Conservation (phyloP, 768 basidiomycete species). For the Gloeopeniophorella convolvens region DNA sequence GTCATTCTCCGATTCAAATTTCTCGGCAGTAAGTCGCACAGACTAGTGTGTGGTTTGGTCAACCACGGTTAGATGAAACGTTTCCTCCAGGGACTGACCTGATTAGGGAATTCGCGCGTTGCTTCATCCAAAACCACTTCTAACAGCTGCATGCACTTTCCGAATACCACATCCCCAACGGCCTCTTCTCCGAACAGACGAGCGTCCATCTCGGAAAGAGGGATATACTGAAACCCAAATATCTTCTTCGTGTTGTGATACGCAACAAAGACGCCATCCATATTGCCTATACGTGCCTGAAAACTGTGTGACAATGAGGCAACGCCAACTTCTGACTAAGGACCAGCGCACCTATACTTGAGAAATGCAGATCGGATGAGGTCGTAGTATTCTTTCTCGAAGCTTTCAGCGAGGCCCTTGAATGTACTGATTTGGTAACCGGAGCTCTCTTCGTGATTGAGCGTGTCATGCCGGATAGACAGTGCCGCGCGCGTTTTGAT, state of each 20-base stretch:
- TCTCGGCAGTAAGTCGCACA: slow-evolving; percentile 57
- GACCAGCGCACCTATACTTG: slow-evolving; percentile 69
- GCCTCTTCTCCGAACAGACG: slow-evolving; percentile 59
- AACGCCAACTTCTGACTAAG: background rate
- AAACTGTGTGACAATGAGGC: slow-evolving; percentile 44
- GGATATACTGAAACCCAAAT: slow-evolving; percentile 92
- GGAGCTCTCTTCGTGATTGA: slow-evolving; percentile 83
- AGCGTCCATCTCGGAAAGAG: slow-evolving; percentile 82
- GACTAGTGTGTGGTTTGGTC: slow-evolving; percentile 33
- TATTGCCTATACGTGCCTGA: slow-evolving; percentile 92
- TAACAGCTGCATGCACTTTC: slow-evolving; percentile 61
- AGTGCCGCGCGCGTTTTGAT: slow-evolving; percentile 90
- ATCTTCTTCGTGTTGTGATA: slow-evolving; percentile 83
- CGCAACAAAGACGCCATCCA: slow-evolving; percentile 90
- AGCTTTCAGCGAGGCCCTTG: slow-evolving; percentile 65
- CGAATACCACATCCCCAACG: slow-evolving; percentile 70
- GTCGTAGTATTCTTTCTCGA: slow-evolving; percentile 93
- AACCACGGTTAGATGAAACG: background rate
- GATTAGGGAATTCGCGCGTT: slow-evolving; percentile 50
- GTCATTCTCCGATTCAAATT: slow-evolving; percentile 33
- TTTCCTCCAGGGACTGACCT: slow-evolving; percentile 40
- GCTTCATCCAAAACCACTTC: slow-evolving; percentile 61
- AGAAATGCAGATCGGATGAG: slow-evolving; percentile 90
- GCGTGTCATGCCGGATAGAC: slow-evolving; percentile 75
- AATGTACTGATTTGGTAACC: slow-evolving; percentile 66